Base-by-base conservation (phyloP, 768 basidiomycete genomes). In the Boletus patriciae region DNA sequence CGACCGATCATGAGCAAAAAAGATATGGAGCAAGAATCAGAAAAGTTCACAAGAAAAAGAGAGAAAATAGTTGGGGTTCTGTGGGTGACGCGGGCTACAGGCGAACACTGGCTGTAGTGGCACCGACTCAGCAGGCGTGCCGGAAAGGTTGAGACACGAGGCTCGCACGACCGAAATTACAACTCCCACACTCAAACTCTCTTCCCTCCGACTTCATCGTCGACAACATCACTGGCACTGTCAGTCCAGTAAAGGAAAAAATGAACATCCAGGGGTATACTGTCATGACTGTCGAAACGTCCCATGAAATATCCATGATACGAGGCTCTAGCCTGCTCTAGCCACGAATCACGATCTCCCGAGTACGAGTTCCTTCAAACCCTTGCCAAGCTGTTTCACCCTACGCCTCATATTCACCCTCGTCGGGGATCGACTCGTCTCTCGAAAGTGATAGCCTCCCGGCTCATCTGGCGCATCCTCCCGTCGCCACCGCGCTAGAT, bases 401-500 rank as follows among this genome's bases (percentile, higher is more conserved):
- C 50, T 68, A 11, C 58, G 53, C 46, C 69, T 72, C 59, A 71
- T 15, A 1, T 60, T 58, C 48, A 58, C 23, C 50, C 25, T 73
- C 10, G 43, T 54, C 40, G 53, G 53, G 6, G 63, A 67, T n/a
- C 55, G 61, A 36, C 49, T 50, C 54, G 49, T 72, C 56, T 72
- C 72, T 27, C 58, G 58, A 60, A 73, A 73, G 11, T 59, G 66
- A 51, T 70, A 73, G 12, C 59, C 65, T 34, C 72, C 68, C 1
- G 72, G 70, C 43, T 68, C 65, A 50, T 69, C 60, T 2, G 66
- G 70, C 23, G 68, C 66, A 41, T 73, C 57, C 45, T 70, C 69
- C 45, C 50, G 65, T 50, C 67, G 64, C 63, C 74, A 70, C 58
- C 68, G 68, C 10, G 82, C 82, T 36, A 83, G 67, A 2, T 79